phyloP scores from a whole-genome alignment of 257 asterid genomes.

The Solanum bulbocastanum region DNA sequence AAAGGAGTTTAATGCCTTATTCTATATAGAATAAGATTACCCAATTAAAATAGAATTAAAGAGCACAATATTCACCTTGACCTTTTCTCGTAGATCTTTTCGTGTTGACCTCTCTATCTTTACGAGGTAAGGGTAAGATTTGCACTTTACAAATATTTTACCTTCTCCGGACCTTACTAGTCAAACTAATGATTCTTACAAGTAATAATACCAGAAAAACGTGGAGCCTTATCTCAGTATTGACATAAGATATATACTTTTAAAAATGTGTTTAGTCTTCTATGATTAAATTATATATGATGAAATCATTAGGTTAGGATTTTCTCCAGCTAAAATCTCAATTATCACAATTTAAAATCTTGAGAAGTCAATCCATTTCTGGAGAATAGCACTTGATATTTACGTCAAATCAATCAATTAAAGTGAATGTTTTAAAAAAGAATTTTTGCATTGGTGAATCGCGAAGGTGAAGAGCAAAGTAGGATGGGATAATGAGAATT shows the following conservation, averaged over 20 bases:
- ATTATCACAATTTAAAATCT: background rate
- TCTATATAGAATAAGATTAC: background rate
- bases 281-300: background rate
- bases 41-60: background rate
- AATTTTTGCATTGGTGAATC: background rate
- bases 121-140: background rate
- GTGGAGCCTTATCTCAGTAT: background rate
- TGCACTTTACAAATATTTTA: accelerated
- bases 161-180: background rate
- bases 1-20: background rate
- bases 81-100: background rate
- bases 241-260: background rate
- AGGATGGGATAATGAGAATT: background rate
- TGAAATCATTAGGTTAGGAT: background rate
- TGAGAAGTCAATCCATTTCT: background rate
- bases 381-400: background rate
- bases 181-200: background rate
- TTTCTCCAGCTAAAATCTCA: background rate
- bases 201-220: background rate
- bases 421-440: background rate
- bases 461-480: background rate
- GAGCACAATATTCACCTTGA: background rate
- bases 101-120: background rate
- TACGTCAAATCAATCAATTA: background rate
- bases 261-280: background rate